These are phyloP conservation scores for Syzygium jambos DNA, from an alignment of 345 rosid genomes.

Conservation along the genomic window DNA sequence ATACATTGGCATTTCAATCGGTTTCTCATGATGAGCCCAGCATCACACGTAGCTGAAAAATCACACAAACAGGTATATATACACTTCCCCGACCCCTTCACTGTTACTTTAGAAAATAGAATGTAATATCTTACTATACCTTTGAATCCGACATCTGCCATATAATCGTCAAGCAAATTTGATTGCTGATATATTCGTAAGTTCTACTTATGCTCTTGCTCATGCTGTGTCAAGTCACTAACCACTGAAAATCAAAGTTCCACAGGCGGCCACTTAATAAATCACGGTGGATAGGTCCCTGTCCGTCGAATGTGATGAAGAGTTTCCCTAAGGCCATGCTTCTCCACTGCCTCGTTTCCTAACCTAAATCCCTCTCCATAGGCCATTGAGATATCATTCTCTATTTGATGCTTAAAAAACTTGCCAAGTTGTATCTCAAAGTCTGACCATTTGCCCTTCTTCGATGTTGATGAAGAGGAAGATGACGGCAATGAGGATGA, in stretches of 20 bases:
- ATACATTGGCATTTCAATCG: background rate
- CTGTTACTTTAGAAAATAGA: background rate
- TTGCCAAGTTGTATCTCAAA: constrained; percentile 79
- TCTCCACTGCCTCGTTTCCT: constrained; percentile 59
- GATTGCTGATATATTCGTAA: background rate
- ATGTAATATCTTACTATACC: background rate
- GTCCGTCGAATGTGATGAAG: constrained; percentile 77
- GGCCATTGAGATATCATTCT: constrained; percentile 49
- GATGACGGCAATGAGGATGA: constrained; percentile 33
- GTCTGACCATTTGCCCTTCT: constrained; percentile 74
- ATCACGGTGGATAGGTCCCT: constrained; percentile 3
- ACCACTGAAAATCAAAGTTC: background rate
- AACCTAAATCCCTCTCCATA: constrained; percentile 88
- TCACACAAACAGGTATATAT: background rate
- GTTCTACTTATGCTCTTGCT: background rate
- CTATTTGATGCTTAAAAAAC: constrained; percentile 74
- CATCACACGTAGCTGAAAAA: background rate
- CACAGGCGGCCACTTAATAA: background rate
- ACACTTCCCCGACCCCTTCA: background rate
- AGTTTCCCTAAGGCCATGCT: constrained; percentile 55
- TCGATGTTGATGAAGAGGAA: constrained; percentile 33
- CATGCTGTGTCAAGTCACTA: background rate
- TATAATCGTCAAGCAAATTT: background rate
- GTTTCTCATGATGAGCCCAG: background rate
- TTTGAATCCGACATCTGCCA: background rate